Percentiles rank a stretch among this genome's conserved stretches.
These are phyloP conservation scores for Boeremia lycopersici DNA, from an alignment of 2,329 filamentous ascomycete genomes.

Conservation along the genomic window DNA sequence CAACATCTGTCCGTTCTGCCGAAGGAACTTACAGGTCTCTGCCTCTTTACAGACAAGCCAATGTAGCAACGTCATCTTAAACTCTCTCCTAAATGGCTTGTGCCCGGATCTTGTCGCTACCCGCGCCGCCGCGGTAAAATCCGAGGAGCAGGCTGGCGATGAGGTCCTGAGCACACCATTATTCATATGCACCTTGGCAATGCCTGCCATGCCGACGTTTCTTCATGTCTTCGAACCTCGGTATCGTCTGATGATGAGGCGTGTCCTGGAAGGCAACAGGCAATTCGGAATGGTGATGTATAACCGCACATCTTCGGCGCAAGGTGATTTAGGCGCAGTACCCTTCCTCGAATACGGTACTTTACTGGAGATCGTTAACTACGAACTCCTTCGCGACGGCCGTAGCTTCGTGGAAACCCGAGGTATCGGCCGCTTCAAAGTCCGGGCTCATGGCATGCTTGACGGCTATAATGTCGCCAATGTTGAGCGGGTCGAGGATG, in stretches of 20 bases:
- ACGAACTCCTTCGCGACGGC: constrained; percentile 77
- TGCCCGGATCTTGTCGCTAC: constrained; percentile 68
- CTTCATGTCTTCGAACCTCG: constrained; percentile 92
- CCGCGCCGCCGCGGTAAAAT: constrained; percentile 61
- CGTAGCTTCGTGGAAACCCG: constrained; percentile 80
- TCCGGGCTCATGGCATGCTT: constrained; percentile 66
- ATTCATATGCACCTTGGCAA: constrained; percentile 82
- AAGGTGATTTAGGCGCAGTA: constrained; percentile 59
- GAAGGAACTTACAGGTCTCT: constrained; percentile 65
- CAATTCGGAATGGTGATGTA: constrained; percentile 87
- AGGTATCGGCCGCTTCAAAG: constrained; percentile 77
- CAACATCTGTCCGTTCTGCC: constrained; percentile 79
- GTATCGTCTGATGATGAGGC: constrained; percentile 86
- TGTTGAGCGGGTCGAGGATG: constrained; percentile 78
- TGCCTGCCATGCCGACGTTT: constrained; percentile 82
- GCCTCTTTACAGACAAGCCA: constrained; percentile 55
- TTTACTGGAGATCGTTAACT: constrained; percentile 74
- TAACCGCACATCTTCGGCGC: constrained; percentile 59
- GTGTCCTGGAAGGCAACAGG: constrained; percentile 72
- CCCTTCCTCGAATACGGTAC: constrained; percentile 79
- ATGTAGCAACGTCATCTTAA: constrained; percentile 67
- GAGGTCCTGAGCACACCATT: constrained; percentile 66
- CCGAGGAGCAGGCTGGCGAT: constrained; percentile 62
- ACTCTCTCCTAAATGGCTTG: constrained; percentile 68
- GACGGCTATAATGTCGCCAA: constrained; percentile 82